Evolutionary conservation across 768 basidiomycete genomes (phyloP).

Genomic region (Panaeolus cyanescens): DNA sequence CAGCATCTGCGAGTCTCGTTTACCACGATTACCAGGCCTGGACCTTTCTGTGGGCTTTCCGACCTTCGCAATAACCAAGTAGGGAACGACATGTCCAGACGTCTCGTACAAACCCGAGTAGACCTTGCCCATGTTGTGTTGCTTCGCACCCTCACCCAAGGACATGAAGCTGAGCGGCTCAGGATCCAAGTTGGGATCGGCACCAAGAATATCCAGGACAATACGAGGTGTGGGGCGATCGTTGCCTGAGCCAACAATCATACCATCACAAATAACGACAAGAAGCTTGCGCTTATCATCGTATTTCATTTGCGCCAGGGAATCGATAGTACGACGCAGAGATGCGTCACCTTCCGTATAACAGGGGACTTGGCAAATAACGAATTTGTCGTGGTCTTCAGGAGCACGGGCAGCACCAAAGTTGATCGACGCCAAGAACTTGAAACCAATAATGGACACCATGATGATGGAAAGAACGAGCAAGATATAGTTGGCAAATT

Average conservation of each 20-base stretch:
- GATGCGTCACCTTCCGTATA: constrained; percentile 95
- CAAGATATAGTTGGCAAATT: constrained; percentile 89
- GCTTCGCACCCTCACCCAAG: constrained; percentile 92
- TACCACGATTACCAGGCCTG: constrained; percentile 96
- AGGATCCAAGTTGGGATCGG: constrained; percentile 89
- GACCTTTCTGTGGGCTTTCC: constrained; percentile 94
- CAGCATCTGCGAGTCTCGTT: constrained; percentile 96
- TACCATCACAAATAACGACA: constrained; percentile 94
- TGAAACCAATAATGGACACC: constrained; percentile 95
- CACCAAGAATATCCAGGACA: constrained; percentile 94
- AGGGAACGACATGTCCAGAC: constrained; percentile 94
- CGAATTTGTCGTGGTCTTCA: constrained; percentile 95
- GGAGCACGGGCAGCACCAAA: constrained; percentile 80
- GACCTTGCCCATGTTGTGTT: constrained; percentile 98
- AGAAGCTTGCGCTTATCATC: constrained; percentile 98
- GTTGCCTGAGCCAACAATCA: constrained; percentile 96
- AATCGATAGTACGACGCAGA: constrained; percentile 87
- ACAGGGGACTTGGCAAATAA: constrained; percentile 97
- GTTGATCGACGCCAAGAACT: constrained; percentile 90
- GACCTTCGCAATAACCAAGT: constrained; percentile 88
- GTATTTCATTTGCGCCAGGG: constrained; percentile 91
- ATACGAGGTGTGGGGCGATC: constrained; percentile 96
- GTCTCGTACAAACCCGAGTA: constrained; percentile 96
- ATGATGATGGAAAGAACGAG: constrained; percentile 88
- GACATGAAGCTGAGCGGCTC: constrained; percentile 94